Evolutionary conservation across 78 protist genomes (phyloP), one percentile per base, ranked within the genome.

Genomic region (Protostelium mycophagum): DNA sequence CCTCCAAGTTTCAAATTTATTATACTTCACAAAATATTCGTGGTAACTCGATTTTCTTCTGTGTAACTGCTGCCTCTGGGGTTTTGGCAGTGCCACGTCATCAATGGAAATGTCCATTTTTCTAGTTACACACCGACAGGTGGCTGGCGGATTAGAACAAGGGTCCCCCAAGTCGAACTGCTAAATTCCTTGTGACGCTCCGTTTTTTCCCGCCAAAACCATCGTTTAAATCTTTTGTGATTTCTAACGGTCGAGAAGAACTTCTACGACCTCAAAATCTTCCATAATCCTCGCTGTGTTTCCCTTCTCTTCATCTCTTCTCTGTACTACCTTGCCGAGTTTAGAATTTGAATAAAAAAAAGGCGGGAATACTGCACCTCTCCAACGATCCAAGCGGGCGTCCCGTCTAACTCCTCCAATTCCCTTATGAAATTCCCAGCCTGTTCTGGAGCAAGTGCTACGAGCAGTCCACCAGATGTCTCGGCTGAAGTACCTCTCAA

Each of bases 381-480:
- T 51, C 97, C 97, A n/a, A 96, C 87, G 88, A 94, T 87, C 91
- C 90, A 96, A 29, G 95, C 96, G 0, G 95, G 95, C 63, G 90
- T 91, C 1, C 95, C 92, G 25, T 96, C 97, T 38, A 87, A 63
- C 25, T 87, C 94, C 29, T 89, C 85, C 28, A 96, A 89, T 37
- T 90, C 97, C 34, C 86, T 35, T 63, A 88, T 38, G 16, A 90
- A 94, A 10, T 29, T 36, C 38, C 51, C 28, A 0, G 95, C 97
- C 9, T 85, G 38, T 28, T 85, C 96, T 0, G 38, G 87, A 5
- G 95, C 83, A n/a, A 96, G 35, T 0, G 84, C 85, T 39, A 94
- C 83, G 37, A 96, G 38, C 25, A 96, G 89, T 1, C 98, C 98
- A 38, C 98, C 98, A 34, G 94, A 89, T 0, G 98, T 96, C 88